Evolutionary conservation across 2,329 filamentous ascomycete species (phyloP).

Genomic region (Calonectria pseudoreteaudii): DNA sequence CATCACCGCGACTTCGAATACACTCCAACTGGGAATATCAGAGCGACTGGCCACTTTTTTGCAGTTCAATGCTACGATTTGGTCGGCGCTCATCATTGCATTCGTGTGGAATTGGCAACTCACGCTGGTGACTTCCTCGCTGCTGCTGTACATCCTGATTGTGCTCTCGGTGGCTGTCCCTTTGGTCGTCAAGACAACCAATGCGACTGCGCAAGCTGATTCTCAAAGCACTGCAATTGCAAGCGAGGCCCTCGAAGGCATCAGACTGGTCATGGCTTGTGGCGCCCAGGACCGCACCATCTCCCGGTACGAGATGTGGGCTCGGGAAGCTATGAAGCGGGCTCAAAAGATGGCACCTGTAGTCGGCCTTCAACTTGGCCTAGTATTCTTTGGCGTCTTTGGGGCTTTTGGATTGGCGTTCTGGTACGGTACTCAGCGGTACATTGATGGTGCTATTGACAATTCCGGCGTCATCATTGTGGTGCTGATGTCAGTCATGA

Average conservation of each 20-base stretch:
- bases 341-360: conserved; percentile 48
- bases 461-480: conserved; percentile 53
- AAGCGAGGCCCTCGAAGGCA: conserved; percentile 55
- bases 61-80: conserved; percentile 55
- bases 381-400: conserved; percentile 47
- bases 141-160: conserved; percentile 56
- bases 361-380: conserved; percentile 28
- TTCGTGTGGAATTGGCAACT: conserved; percentile 65
- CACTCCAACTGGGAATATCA: conserved; percentile 65
- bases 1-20: conserved; percentile 65
- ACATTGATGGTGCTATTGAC: conserved; percentile 46
- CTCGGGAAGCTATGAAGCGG: conserved; percentile 49
- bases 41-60: conserved; percentile 61
- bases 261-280: conserved; percentile 58
- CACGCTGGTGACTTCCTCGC: conserved; percentile 62
- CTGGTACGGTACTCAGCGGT: conserved; percentile 57
- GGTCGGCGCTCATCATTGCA: conserved; percentile 61
- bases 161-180: conserved; percentile 44
- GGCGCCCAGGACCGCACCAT: conserved; percentile 54
- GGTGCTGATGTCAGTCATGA: conserved; percentile 53
- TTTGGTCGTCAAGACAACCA: conserved; percentile 28
- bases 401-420: conserved; percentile 55
- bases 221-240: conserved; percentile 55
- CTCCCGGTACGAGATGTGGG: conserved; percentile 51
- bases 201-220: conserved; percentile 35